These are phyloP conservation scores for Entomortierella beljakovae DNA, from an alignment of 192 early-diverging fungal species.

Conservation along the genomic window DNA sequence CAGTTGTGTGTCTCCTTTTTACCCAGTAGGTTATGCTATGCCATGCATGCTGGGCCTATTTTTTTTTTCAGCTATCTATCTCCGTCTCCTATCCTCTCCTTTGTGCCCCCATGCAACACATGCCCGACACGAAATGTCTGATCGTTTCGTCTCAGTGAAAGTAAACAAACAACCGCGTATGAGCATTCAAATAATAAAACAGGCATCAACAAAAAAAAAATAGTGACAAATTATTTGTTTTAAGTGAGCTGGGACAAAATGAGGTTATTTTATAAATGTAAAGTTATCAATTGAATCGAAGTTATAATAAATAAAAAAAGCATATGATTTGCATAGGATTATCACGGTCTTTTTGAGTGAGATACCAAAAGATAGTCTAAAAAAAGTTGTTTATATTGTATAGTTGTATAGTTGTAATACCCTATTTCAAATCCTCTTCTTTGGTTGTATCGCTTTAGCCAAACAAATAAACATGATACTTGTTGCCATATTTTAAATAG, in stretches of 20 bases:
- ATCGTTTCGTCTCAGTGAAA: not conserved
- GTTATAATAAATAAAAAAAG: not conserved
- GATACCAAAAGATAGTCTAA: not conserved
- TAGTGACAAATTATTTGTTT: not conserved
- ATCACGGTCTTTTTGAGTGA: not conserved
- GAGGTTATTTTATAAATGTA: too few relatives aligned
- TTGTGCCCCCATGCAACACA: not conserved
- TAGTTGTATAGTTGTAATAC: not conserved
- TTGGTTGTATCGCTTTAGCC: too few relatives aligned
- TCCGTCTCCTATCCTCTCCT: not conserved
- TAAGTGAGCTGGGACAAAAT: too few relatives aligned
- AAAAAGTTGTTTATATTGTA: not conserved
- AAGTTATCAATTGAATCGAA: not conserved
- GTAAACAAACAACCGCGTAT: constrained; percentile 1
- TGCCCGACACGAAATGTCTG: not conserved
- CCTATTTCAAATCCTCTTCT: not conserved
- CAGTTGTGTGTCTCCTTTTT: not conserved
- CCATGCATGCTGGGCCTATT: too few relatives aligned
- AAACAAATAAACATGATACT: too few relatives aligned
- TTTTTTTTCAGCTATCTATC: not conserved
- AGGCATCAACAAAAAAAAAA: not conserved
- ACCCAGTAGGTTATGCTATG: not conserved
- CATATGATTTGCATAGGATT: constrained; percentile 40
- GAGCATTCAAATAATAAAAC: not conserved
- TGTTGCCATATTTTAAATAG: not conserved